Percentiles rank a stretch among this genome's conserved stretches.
These are phyloP conservation scores for Saturnispora ahearnii DNA, from an alignment of 805 yeast species.

Conservation along the genomic window DNA sequence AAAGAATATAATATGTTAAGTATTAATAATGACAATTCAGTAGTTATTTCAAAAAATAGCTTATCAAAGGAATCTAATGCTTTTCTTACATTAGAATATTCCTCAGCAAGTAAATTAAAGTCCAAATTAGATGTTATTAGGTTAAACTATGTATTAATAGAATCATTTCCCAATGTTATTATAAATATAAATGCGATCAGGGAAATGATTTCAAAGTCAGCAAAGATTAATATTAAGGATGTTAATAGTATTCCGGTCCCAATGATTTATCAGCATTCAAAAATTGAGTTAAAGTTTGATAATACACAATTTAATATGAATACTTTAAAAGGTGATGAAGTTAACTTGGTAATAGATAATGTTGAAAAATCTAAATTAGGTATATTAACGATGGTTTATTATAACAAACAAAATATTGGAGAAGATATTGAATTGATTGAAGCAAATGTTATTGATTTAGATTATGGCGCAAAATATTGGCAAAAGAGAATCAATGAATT, in stretches of 20 bases:
- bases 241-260: conserved; percentile 1
- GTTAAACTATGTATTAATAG: background rate
- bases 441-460: background rate
- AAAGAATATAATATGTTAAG: background rate
- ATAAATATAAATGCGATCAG: background rate
- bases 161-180: conserved; percentile 1
- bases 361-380: background rate
- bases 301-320: background rate
- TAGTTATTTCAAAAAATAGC: background rate
- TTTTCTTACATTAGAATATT: background rate
- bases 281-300: background rate
- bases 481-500: background rate
- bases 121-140: background rate
- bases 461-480: background rate
- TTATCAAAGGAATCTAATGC: background rate
- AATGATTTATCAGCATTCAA: background rate
- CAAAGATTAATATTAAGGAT: background rate
- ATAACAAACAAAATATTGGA: background rate
- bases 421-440: conserved; percentile 5
- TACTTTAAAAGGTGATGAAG: background rate
- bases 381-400: conserved; percentile 2
- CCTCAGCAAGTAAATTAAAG: background rate
- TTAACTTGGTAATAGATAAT: background rate
- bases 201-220: background rate
- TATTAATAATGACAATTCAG: background rate